These are phyloP conservation scores for Cryptococcus neoformans DNA, from an alignment of 1,284 basidiomycete genomes.

Conservation along the genomic window DNA sequence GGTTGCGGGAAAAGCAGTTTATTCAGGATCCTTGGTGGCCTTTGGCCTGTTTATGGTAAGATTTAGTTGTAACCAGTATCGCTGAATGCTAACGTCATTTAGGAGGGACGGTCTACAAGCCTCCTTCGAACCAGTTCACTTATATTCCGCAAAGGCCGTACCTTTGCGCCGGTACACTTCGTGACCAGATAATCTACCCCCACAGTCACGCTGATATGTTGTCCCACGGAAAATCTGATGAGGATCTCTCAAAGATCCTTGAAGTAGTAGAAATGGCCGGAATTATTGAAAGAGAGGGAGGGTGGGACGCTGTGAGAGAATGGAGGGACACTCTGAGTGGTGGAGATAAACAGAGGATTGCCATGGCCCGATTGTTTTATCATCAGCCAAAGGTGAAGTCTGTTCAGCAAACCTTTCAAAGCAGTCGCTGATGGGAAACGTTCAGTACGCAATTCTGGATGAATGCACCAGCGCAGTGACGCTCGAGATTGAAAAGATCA, in stretches of 20 bases:
- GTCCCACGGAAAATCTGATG: constrained; percentile 67
- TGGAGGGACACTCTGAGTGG: constrained; percentile 90
- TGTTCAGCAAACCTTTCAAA: neutral
- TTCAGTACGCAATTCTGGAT: constrained; percentile 89
- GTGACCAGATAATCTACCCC: constrained; percentile 83
- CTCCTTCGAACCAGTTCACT: constrained; percentile 82
- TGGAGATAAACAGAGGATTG: constrained; percentile 69
- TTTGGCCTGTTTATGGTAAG: constrained; percentile 92
- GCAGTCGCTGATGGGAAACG: neutral
- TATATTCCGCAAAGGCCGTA: constrained; percentile 97
- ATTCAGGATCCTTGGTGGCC: constrained; percentile 91
- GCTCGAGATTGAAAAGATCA: constrained; percentile 84
- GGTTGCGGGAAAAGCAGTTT: constrained; percentile 84
- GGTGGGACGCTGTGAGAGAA: constrained; percentile 83
- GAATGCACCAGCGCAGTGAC: constrained; percentile 95
- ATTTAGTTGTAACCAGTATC: neutral
- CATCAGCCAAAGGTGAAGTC: constrained; percentile 76
- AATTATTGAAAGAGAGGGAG: constrained; percentile 93
- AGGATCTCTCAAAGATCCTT: constrained; percentile 70
- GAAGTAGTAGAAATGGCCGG: constrained; percentile 78
- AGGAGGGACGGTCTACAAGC: constrained; percentile 90
- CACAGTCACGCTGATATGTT: constrained; percentile 64
- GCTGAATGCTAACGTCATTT: neutral
- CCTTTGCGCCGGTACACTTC: constrained; percentile 84
- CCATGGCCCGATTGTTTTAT: constrained; percentile 96